phyloP scores from a whole-genome alignment of 352 stramenopile species.

The Halophytophthora polymorphica region DNA sequence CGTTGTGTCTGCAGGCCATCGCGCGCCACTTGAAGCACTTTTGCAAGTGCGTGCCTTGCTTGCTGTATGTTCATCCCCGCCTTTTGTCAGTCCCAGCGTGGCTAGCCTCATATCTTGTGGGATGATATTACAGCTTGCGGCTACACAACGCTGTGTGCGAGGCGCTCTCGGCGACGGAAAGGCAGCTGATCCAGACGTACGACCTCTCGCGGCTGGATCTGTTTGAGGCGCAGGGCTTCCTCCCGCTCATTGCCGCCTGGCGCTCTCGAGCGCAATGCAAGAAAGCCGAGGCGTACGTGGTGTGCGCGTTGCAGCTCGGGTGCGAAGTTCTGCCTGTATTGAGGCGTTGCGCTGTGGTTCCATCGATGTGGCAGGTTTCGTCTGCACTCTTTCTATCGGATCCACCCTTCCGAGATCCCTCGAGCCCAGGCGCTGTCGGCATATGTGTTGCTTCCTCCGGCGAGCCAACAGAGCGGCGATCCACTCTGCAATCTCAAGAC shows the following conservation, averaged over 20 bases:
- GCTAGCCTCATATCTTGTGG: neutral
- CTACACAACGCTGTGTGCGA: slow-evolving; percentile 8
- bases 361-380: too few species aligned
- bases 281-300: neutral
- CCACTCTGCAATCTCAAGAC: too few species aligned
- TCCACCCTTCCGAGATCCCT: too few species aligned
- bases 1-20: slow-evolving; percentile 27
- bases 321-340: too few species aligned
- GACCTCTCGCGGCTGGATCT: slow-evolving; percentile 28
- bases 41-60: slow-evolving; percentile 19
- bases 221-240: slow-evolving; percentile 26
- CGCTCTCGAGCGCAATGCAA: slow-evolving; percentile 7
- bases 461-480: too few species aligned
- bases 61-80: neutral
- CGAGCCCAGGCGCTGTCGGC: too few species aligned
- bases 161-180: slow-evolving; percentile 15
- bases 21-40: slow-evolving; percentile 26
- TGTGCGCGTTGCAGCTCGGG: too few species aligned
- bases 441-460: too few species aligned
- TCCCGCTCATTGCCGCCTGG: slow-evolving; percentile 17
- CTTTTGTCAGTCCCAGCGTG: neutral
- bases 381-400: too few species aligned
- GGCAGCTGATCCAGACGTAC: slow-evolving; percentile 22
- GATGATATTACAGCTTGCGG: slow-evolving; percentile 1
- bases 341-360: too few species aligned